Percentiles rank a stretch among this genome's conserved stretches.
phyloP scores from a whole-genome alignment of 805 yeast species.

The Lachancea dasiensis region DNA sequence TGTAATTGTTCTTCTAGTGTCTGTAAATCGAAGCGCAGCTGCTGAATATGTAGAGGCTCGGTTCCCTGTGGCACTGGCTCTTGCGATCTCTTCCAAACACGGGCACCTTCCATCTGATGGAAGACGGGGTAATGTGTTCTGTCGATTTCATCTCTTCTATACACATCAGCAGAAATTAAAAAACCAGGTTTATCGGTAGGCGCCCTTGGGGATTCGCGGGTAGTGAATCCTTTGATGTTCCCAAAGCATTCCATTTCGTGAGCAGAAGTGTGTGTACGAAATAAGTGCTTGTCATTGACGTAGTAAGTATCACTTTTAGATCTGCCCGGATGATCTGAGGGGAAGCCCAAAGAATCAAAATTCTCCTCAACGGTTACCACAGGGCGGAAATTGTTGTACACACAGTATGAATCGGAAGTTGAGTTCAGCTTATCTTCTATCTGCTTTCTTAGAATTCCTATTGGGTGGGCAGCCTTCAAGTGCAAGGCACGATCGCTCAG shows the following conservation, averaged over 20 bases:
- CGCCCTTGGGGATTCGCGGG: not conserved
- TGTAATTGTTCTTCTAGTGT: constrained; percentile 46
- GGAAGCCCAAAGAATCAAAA: constrained; percentile 89
- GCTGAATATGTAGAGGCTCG: constrained; percentile 32
- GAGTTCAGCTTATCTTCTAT: constrained; percentile 63
- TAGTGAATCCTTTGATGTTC: constrained; percentile 8
- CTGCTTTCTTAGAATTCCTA: constrained; percentile 73
- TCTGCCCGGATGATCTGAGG: constrained; percentile 88
- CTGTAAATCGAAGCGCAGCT: constrained; percentile 53
- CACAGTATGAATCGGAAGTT: constrained; percentile 58
- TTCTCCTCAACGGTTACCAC: constrained; percentile 77
- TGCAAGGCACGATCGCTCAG: constrained; percentile 72
- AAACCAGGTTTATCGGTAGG: constrained; percentile 58
- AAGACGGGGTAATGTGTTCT: constrained; percentile 95
- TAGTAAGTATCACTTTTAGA: constrained; percentile 91
- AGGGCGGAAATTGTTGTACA: constrained; percentile 72
- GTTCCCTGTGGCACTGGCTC: constrained; percentile 17
- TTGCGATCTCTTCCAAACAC: constrained; percentile 60
- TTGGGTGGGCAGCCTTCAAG: constrained; percentile 71
- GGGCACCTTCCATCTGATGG: constrained; percentile 97
- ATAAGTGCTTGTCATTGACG: constrained; percentile 59
- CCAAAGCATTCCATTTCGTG: constrained; percentile 74
- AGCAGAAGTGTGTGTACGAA: constrained; percentile 95
- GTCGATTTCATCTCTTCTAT: constrained; percentile 92
- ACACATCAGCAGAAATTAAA: constrained; percentile 91